Evolutionary conservation across 2,329 filamentous ascomycete species (phyloP), one percentile per base, ranked within the genome.

Genomic region (Monilinia laxa): DNA sequence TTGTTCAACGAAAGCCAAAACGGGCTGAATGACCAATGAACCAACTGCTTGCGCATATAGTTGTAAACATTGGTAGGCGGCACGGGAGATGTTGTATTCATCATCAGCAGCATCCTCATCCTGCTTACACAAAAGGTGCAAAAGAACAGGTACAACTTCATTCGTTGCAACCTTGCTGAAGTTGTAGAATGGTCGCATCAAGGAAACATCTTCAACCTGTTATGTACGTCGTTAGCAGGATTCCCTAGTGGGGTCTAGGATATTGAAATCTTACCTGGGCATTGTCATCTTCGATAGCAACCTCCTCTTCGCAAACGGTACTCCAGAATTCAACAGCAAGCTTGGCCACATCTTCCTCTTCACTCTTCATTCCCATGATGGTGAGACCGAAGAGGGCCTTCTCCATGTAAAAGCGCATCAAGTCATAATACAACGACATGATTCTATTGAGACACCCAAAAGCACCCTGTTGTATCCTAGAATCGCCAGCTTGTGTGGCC

Each of bases 331-430:
- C 95, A 72, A 99, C 93, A 49, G 95, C 95, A 66, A 99, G 85
- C 85, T 99, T 99, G 70, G 95, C 91, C 64, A 99, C 95, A 77
- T 99, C 95, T 79, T 99, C 95, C 74, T 99, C 95, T 10, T 93
- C 90, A 75, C 88, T 96, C 86, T 97, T 97, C 95, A 99, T 99
- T 73, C 95, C 95, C 78, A 97, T 89, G 70, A 99, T 97, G 51
- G 95, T 99, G 52, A 99, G 85, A 67, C 95, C 95, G 75, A 99
- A 99, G 54, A 99, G 85, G 47, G 95, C 95, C 87, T 98, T 98
- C 84, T 99, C 95, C 95, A 99, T 99, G 83, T 99, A 99, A 81
- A 97, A 99, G 75, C 93, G 90, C 95, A 99, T 99, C 82, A 97
- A 96, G 76, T 99, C 95, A 79, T 99, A 99, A 84, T 99, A 99